These are phyloP conservation scores for Paragyromitra xinjiangensis DNA, from an alignment of 495 filamentous ascomycete genomes.

Conservation along the genomic window DNA sequence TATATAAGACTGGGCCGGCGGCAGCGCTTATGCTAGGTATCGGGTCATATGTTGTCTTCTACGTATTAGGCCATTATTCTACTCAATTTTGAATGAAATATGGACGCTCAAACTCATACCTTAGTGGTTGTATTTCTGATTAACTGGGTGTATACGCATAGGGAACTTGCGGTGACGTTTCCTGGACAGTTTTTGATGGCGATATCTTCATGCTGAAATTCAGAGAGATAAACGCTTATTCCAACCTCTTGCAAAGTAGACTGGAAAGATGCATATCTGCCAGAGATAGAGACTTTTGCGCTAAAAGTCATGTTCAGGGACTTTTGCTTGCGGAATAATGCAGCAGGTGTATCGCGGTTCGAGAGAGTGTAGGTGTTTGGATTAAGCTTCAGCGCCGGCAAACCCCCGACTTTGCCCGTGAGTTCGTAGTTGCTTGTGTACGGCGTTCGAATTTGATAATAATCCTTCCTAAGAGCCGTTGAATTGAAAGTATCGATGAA, in stretches of 20 bases:
- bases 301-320: constrained; percentile 37
- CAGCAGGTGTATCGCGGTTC: constrained; percentile 27
- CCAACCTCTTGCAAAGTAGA: constrained; percentile 17
- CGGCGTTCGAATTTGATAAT: constrained; percentile 26
- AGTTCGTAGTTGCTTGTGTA: constrained; percentile 25
- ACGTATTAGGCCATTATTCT: not conserved
- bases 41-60: constrained; percentile 7
- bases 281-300: not conserved
- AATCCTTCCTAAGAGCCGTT: constrained; percentile 17
- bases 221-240: constrained; percentile 25
- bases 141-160: constrained; percentile 17
- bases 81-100: not conserved
- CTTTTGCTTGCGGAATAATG: constrained; percentile 35
- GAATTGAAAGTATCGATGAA: constrained; percentile 33
- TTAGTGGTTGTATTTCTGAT: constrained; percentile 16
- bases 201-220: constrained; percentile 33
- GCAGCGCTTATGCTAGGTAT: not conserved
- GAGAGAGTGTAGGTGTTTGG: constrained; percentile 36
- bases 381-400: constrained; percentile 15
- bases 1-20: not conserved
- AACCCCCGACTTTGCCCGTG: constrained; percentile 14
- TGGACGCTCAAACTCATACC: not conserved
- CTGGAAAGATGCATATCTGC: not conserved
- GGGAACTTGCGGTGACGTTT: not conserved
- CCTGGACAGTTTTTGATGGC: constrained; percentile 23